These are phyloP conservation scores for Colletotrichum kahawae DNA, from an alignment of 2,329 filamentous ascomycete species.

Conservation along the genomic window DNA sequence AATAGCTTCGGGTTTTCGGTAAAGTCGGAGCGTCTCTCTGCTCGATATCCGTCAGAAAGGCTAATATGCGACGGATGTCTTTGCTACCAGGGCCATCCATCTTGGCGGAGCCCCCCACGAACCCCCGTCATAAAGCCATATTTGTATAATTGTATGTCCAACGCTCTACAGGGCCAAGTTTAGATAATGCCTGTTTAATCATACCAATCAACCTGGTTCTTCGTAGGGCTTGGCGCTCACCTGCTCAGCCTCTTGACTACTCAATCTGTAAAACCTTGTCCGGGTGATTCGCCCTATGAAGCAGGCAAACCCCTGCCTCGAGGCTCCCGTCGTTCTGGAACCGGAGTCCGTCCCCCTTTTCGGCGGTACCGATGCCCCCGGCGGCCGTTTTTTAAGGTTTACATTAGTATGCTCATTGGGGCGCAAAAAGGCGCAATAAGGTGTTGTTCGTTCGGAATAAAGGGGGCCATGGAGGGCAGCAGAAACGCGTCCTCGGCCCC, in stretches of 20 bases:
- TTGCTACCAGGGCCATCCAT: not conserved
- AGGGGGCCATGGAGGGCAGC: not conserved
- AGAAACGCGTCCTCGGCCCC: not conserved
- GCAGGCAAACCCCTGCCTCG: not conserved
- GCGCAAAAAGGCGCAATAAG: not conserved
- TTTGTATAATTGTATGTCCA: not conserved
- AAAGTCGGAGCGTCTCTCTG: not conserved
- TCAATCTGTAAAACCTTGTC: constrained; percentile 1
- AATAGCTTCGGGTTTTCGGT: not conserved
- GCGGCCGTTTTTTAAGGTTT: constrained; percentile 14
- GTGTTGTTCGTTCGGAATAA: not conserved
- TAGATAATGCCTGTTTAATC: not conserved
- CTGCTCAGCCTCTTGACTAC: constrained; percentile 9
- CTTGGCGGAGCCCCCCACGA: not conserved
- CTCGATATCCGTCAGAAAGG: constrained; percentile 1
- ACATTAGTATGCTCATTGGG: not conserved
- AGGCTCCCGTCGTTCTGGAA: not conserved
- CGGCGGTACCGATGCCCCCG: constrained; percentile 8
- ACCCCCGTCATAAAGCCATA: not conserved
- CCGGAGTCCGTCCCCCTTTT: constrained; percentile 10
- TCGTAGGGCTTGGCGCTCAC: not conserved
- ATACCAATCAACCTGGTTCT: constrained; percentile 17
- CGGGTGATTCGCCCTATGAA: not conserved
- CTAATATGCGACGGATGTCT: not conserved
- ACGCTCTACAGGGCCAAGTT: not conserved